Base-by-base conservation (phyloP, 306 rosid genomes). In the Parietaria judaica region DNA sequence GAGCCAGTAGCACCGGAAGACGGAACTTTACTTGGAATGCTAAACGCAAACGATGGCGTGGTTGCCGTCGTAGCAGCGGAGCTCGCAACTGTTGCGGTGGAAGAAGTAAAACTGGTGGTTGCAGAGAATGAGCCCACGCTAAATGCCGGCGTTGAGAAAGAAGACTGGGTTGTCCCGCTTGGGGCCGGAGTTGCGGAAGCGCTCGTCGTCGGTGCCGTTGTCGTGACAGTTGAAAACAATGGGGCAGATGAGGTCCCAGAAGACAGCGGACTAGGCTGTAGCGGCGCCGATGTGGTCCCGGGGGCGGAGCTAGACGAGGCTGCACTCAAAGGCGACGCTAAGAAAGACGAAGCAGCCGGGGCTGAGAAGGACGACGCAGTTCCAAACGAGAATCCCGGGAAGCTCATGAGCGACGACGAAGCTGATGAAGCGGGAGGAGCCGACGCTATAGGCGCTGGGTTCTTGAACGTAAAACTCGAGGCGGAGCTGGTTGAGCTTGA, bases 141-240 rank as follows among this genome's bases (percentile, higher is more conserved):
- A 67, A 84, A 80, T 4, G 74, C 57, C 1, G 95, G 80, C 56
- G 70, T 14, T 11, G 90, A 73, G 66, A 78, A 54, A 47, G 87
- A 60, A 23, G 83, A 58, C 16, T 61, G 71, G 36, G 68, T 56
- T 1, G 86, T 58, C 54, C 77, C 61, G 14, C 65, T 70, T 0
- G 86, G 71, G 1, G 75, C 76, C 1, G 83, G 76, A 12, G 95
- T 76, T 0, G 87, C 66, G 45, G 84, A 60, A 44, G 87, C 60
- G 7, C 65, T 68, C 11, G 94, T 75, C 50, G 89, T 76, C 11
- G 94, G 72, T 48, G 89, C 74, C 11, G 94, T 74, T 48, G 89
- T 76, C 0, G 95, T 84, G 54, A 70, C 83, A 0, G 90, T 76
- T 0, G 95, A 86, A 60, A 80, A 80, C 53, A 77, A 58, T 0